Evolutionary conservation across 768 basidiomycete genomes (phyloP).

Genomic region (Mycena filopes): DNA sequence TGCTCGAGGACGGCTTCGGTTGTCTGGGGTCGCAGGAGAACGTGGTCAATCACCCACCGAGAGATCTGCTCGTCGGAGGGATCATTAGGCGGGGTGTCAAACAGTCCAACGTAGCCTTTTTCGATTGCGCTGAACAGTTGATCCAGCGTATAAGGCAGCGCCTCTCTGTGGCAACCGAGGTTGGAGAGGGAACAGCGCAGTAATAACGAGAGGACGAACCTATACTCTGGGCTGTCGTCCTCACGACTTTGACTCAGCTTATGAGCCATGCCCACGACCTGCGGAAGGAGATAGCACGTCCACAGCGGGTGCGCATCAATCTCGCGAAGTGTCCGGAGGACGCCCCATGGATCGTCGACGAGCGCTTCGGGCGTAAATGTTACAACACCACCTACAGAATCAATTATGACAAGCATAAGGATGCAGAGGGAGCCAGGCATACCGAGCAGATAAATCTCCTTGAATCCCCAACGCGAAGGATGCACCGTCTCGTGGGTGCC

Average conservation of each 20-base stretch:
- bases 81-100: not conserved
- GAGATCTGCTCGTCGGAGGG: not conserved
- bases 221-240: slow-evolving; percentile 2
- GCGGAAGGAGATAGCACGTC: slow-evolving; percentile 17
- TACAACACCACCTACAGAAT: slow-evolving; percentile 15
- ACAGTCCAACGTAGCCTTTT: slow-evolving; percentile 2
- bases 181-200: not conserved
- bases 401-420: no score
- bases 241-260: slow-evolving; percentile 2
- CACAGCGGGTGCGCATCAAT: slow-evolving; percentile 24
- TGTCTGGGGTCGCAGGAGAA: not conserved
- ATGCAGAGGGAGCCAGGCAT: not conserved
- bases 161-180: not conserved
- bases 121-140: slow-evolving; percentile 1
- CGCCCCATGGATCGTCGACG: slow-evolving; percentile 15
- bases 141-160: slow-evolving; percentile 1
- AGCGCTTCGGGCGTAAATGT: slow-evolving; percentile 27
- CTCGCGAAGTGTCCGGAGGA: slow-evolving; percentile 2
- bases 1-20: not conserved
- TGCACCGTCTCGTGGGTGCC: slow-evolving; percentile 10
- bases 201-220: not conserved
- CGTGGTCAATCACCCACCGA: not conserved
- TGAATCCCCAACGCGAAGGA: slow-evolving; percentile 13
- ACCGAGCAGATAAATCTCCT: slow-evolving; percentile 13
- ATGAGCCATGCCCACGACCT: slow-evolving; percentile 20